Evolutionary conservation across 345 rosid species (phyloP).

Genomic region (Citrus unshiu): DNA sequence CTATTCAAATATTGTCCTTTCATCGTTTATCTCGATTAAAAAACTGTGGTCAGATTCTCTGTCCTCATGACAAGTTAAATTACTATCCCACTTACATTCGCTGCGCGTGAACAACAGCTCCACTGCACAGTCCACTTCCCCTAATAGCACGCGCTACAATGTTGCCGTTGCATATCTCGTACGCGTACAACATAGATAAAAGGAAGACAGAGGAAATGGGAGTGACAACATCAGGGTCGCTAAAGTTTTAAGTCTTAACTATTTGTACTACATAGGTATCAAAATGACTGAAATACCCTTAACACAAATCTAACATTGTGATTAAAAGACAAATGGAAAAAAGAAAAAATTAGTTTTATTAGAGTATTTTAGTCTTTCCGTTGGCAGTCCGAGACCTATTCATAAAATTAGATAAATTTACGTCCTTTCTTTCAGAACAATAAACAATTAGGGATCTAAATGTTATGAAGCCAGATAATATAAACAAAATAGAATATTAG

Average conservation of each 20-base stretch:
- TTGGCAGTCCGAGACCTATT: not conserved
- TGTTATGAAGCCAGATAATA: not conserved
- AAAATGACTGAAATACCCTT: not conserved
- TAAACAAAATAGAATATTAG: not conserved
- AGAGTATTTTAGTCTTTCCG: not conserved
- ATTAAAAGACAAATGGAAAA: no score
- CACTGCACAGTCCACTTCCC: no score
- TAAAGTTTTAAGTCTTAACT: no score
- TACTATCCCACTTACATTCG: slow-evolving; percentile 2
- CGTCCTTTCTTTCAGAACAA: not conserved
- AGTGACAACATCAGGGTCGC: not conserved
- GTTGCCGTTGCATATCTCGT: not conserved
- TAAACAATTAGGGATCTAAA: not conserved
- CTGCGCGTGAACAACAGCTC: slow-evolving; percentile 17
- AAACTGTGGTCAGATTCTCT: not conserved
- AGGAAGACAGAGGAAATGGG: not conserved
- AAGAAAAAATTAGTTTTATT: no score
- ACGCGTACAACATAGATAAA: not conserved
- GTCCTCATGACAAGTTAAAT: not conserved
- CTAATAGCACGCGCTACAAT: not conserved
- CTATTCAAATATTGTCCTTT: slow-evolving; percentile 9
- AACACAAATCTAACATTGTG: no score
- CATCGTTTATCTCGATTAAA: slow-evolving; percentile 6
- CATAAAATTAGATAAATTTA: no score
- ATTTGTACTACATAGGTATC: not conserved